Conservation (phyloP, 352 stramenopile species). For the Globisporangium megalacanthum region DNA sequence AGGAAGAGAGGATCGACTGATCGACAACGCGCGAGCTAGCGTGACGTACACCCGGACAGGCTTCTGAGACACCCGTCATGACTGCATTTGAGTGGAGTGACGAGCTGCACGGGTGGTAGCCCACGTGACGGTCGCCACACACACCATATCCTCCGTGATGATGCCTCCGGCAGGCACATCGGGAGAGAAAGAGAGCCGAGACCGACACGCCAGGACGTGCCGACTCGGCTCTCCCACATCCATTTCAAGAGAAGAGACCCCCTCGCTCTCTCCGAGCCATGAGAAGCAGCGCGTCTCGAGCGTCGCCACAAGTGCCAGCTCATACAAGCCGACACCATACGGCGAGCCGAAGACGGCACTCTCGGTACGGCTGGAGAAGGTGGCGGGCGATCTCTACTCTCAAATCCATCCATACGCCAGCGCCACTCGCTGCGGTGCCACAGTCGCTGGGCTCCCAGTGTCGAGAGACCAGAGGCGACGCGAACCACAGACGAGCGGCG, state of each 20-base stretch:
- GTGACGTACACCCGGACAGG: slow-evolving; percentile 10
- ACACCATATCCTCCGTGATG: slow-evolving; percentile 82
- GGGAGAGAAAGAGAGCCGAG: slow-evolving; percentile 51
- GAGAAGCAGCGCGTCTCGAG: too few species aligned
- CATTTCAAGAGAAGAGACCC: slow-evolving; percentile 83
- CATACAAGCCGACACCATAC: too few species aligned
- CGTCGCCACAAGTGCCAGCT: too few species aligned
- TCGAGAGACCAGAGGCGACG: not conserved
- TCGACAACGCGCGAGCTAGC: slow-evolving; percentile 2
- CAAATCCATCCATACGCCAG: slow-evolving; percentile 66
- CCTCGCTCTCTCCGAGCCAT: not conserved
- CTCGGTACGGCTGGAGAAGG: not conserved
- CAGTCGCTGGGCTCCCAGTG: too few species aligned
- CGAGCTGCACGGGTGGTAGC: slow-evolving; percentile 6
- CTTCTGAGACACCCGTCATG: slow-evolving; percentile 79
- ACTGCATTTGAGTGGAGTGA: slow-evolving; percentile 86
- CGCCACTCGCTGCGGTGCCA: not conserved
- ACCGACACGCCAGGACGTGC: not conserved
- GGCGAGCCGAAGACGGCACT: not conserved
- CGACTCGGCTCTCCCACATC: slow-evolving; percentile 38
- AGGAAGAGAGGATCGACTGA: not conserved
- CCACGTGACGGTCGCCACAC: slow-evolving; percentile 38
- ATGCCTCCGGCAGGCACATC: slow-evolving; percentile 65
- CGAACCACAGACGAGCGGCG: not conserved
- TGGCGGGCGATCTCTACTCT: slow-evolving; percentile 62